Evolutionary conservation across 148 eudicot species (phyloP), one percentile per base, ranked within the genome.

Genomic region (Chenopodium formosanum): DNA sequence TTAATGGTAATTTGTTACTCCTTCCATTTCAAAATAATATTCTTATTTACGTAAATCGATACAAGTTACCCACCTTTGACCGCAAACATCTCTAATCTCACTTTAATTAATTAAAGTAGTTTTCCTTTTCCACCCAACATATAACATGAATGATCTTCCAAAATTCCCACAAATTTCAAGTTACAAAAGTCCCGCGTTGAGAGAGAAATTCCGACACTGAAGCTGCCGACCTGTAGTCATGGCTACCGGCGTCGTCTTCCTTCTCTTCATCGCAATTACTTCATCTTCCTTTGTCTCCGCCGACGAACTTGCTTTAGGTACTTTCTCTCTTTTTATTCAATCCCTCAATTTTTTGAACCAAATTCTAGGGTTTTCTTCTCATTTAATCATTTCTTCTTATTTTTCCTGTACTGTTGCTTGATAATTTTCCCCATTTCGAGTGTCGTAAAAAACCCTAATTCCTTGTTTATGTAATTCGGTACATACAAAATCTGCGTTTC

Each of bases 261-360:
- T 88, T n/a, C 44, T 86, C 64, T 64, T 87, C 70, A 37, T 83
- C 63, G 69, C 58, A 16, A 58, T 71, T 16, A 11, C 84, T 31
- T 78, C 69, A 1, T 52, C 70, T 5, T 17, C 67, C 34, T 0
- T 62, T 20, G 78, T 52, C 66, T 75, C 62, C 34, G 79, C 84
- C 20, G 79, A 82, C 1, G 77, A 81, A 44, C 72, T 87, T 69
- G 67, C 84, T 65, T 58, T 89, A 79, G 93, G 93, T 90, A 83
- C 50, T 56, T 6, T 74, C 70, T n/a, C 53, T 65, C 37, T 34
- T 34, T 34, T 37, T 37, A 37, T 37, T 37, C 44, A 37, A 37
- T 0, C 8, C 56, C 19, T 27, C 53, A 31, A 68, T 32, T 34
- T 34, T 23, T 14, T 47, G 56, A n/a, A n/a, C 16, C 14, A 14